Conservation (phyloP, 139 green algal species). For the Closterium sp. region DNA sequence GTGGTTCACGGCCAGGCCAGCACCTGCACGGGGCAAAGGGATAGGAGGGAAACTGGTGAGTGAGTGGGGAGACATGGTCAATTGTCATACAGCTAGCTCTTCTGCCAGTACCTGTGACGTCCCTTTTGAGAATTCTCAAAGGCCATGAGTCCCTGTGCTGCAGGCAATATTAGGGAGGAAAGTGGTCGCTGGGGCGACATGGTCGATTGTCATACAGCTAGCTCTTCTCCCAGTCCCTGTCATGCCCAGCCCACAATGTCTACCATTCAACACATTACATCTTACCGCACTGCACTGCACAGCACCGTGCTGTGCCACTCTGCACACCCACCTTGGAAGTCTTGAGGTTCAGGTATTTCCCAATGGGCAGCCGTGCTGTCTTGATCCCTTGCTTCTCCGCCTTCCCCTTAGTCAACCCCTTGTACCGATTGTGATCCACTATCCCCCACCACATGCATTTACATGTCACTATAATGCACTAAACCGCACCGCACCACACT, state of each 20-base stretch:
- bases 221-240: background rate
- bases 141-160: too few species aligned
- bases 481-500: background rate
- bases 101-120: too few species aligned
- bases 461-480: slow-evolving; percentile 51
- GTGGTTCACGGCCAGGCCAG: slow-evolving; percentile 4
- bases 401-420: slow-evolving; percentile 34
- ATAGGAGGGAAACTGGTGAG: too few species aligned
- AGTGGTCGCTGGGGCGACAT: too few species aligned
- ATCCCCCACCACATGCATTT: slow-evolving; percentile 75
- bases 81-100: too few species aligned
- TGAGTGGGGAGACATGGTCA: too few species aligned
- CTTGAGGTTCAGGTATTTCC: slow-evolving; percentile 1
- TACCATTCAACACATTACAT: slow-evolving; percentile 36
- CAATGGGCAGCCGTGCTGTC: slow-evolving; percentile 40
- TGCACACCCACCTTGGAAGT: slow-evolving; percentile 32
- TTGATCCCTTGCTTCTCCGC: slow-evolving; percentile 37
- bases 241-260: background rate
- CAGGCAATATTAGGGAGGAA: too few species aligned
- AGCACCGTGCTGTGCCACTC: background rate
- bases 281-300: slow-evolving; percentile 53
- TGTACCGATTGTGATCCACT: slow-evolving; percentile 61
- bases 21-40: background rate
- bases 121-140: too few species aligned
- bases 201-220: too few species aligned